These are phyloP conservation scores for Dioszegia crocea DNA, from an alignment of 768 basidiomycete species.

Conservation along the genomic window DNA sequence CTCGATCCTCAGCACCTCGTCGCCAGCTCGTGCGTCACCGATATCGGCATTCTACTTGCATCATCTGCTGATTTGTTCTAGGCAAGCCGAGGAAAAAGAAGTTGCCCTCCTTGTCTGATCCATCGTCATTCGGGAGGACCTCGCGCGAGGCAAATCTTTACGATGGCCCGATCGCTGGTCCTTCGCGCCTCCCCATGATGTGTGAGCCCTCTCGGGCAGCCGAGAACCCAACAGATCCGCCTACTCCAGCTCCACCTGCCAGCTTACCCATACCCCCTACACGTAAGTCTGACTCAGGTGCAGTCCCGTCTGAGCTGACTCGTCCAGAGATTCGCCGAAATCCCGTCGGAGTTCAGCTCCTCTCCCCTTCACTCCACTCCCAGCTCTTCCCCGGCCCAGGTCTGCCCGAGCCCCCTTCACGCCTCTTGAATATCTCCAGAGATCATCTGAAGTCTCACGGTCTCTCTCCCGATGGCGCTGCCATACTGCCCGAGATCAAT, in stretches of 20 bases:
- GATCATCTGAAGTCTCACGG: slow-evolving; percentile 77
- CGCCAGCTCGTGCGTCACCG: too few relatives aligned
- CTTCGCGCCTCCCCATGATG: neutral
- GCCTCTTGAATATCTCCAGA: slow-evolving; percentile 69
- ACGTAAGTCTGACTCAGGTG: too few relatives aligned
- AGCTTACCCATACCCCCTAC: too few relatives aligned
- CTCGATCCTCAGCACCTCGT: too few relatives aligned
- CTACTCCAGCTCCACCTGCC: too few relatives aligned
- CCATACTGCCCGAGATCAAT: slow-evolving; percentile 69
- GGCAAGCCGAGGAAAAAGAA: neutral
- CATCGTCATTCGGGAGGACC: neutral
- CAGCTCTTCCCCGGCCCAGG: slow-evolving; percentile 64
- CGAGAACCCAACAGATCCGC: too few relatives aligned
- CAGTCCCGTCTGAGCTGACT: neutral
- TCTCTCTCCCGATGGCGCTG: slow-evolving; percentile 72
- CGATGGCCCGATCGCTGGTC: neutral
- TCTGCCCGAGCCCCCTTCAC: slow-evolving; percentile 60
- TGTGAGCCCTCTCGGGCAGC: neutral
- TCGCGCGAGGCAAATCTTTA: too few relatives aligned
- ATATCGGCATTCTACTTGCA: too few relatives aligned
- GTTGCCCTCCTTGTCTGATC: neutral
- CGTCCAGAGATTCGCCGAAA: slow-evolving; percentile 56
- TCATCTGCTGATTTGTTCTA: too few relatives aligned
- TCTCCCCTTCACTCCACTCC: slow-evolving; percentile 70
- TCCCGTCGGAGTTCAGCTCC: slow-evolving; percentile 85